Base-by-base conservation (phyloP, 441 rosid species). In the Adansonia grandidieri region DNA sequence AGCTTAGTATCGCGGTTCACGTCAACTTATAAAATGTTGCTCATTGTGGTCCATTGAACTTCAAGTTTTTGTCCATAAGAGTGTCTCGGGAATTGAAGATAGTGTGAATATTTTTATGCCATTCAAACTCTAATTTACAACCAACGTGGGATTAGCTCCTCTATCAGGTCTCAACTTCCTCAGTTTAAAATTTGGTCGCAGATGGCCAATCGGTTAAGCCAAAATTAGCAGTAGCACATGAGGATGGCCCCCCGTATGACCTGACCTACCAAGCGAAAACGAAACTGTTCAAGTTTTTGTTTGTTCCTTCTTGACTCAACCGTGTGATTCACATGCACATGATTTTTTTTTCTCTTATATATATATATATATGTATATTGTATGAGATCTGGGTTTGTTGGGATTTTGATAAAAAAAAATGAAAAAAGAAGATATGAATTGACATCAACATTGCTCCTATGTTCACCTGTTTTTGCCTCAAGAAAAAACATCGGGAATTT, bases 251-350 rank as follows among this genome's bases (percentile, higher is more conserved):
- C 73, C 3, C 61, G 17, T 28, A 69, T 45, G 53, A 8, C 24
- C 54, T 72, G 69, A 78, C 37, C 85, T 81, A 77, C 69, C 80
- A 79, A 24, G 60, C n/a, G 2, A 64, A 13, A 57, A 61, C 53
- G 64, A 54, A 44, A 47, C 68, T 80, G 44, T 11, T 62, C 80
- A 65, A 48, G 74, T 58, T 78, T 79, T 76, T 82, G 85, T 84
- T 80, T 74, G 74, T 71, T 77, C 82, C 75, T 79, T 65, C 73
- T 81, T 76, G 81, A 71, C 80, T 76, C 76, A 44, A 71, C 65
- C 54, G 70, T 67, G 48, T 54, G 77, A 13, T 69, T 77, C 64
- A 62, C 47, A 40, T 53, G 20, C 68, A 66, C 53, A 24, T 47
- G 60, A 8, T 47, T 19, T 56, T 17, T 6, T n/a, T 51, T 51